Evolutionary conservation across 2,329 filamentous ascomycete genomes (phyloP), one percentile per base, ranked within the genome.

Genomic region (Teratosphaeria gauchensis): DNA sequence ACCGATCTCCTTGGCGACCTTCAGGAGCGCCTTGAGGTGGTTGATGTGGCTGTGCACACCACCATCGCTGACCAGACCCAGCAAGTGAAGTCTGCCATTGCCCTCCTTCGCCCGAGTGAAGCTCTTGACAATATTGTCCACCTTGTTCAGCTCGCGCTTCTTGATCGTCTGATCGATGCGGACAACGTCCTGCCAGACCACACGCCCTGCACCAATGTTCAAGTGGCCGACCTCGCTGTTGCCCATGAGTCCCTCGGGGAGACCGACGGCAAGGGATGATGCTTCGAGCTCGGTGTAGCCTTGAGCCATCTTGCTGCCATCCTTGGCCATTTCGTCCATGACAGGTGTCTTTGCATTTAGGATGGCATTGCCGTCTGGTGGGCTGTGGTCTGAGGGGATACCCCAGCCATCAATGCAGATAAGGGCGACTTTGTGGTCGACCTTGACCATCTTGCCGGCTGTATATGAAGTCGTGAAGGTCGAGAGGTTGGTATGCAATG

Each of bases 331-430:
- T 61, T 84, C 85, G 76, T 96, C 92, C 94, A 99, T 99, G 74
- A 88, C 84, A 53, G 94, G 94, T 59, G 94, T 97, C 65, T 96
- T 82, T 67, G 92, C 94, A 64, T 89, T 89, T 68, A 92, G 86
- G 74, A 99, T 97, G 72, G 94, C 94, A 80, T 99, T 92, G 76
- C 94, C 92, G 76, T 95, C 76, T 71, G 89, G 88, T 69, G 88
- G 89, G 59, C 91, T 95, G 60, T 86, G 78, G 66, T 87, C 86
- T 64, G 85, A 85, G 69, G 92, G 84, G 70, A 97, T 84, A 72
- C 94, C 94, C 94, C 94, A 99, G 72, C 94, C 94, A 79, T 99
- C 94, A 81, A 99, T 99, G 78, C 97, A 94, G 83, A 99, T 88
- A 69, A 89, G 79, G 64, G 84, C 85, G 64, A 82, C 81, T 75